These are phyloP conservation scores for Mycena indigotica DNA, from an alignment of 768 basidiomycete genomes.

Conservation along the genomic window DNA sequence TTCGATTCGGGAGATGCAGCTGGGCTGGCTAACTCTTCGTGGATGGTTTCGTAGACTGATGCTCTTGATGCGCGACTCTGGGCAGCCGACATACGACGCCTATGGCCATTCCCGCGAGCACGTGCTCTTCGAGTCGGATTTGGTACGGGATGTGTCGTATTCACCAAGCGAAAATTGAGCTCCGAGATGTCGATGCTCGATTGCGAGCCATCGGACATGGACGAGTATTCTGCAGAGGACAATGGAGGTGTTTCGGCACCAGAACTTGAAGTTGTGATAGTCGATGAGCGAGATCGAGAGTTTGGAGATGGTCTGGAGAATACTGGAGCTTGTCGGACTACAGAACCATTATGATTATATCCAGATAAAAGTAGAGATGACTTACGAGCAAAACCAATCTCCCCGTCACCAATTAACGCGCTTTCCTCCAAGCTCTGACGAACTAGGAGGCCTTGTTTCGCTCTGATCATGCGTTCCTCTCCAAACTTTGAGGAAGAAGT, in stretches of 20 bases:
- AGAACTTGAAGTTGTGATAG: constrained; percentile 64
- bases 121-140: constrained; percentile 43
- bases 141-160: constrained; percentile 53
- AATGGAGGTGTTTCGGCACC: constrained; percentile 74
- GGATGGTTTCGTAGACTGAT: constrained; percentile 79
- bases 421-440: constrained; percentile 71
- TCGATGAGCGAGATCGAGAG: constrained; percentile 64
- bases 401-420: constrained; percentile 64
- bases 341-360: constrained; percentile 17
- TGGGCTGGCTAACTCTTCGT: constrained; percentile 61
- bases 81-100: constrained; percentile 58
- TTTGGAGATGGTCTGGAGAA: constrained; percentile 61
- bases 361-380: constrained; percentile 10
- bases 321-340: constrained; percentile 52
- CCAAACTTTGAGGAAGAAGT: constrained; percentile 66
- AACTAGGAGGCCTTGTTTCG: constrained; percentile 61
- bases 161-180: constrained; percentile 57
- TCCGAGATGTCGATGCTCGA: constrained; percentile 76
- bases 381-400: constrained; percentile 59
- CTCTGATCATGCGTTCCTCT: constrained; percentile 66
- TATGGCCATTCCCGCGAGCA: constrained; percentile 66
- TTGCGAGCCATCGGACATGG: constrained; percentile 69
- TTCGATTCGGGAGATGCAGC: constrained; percentile 34
- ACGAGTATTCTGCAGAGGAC: constrained; percentile 68
- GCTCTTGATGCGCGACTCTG: constrained; percentile 62